phyloP scores from a whole-genome alignment of 495 filamentous ascomycete species.

The Penicillium nucicola region DNA sequence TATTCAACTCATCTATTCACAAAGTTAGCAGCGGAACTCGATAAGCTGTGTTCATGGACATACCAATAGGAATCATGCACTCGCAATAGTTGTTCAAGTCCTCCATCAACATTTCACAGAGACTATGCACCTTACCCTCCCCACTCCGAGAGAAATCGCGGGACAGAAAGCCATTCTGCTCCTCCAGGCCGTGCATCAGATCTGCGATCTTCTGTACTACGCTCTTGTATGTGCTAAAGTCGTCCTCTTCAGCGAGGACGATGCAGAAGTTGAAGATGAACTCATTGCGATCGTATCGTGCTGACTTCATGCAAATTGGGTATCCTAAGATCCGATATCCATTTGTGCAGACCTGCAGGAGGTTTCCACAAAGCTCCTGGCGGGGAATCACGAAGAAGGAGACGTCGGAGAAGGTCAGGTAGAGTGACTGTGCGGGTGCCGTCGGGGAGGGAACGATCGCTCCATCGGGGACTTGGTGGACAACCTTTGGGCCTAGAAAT shows the following conservation, averaged over 20 bases:
- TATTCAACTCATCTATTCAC: conserved; percentile 80
- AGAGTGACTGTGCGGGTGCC: conserved; percentile 53
- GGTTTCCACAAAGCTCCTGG: conserved; percentile 82
- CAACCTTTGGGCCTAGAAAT: conserved; percentile 64
- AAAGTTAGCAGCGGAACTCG: conserved; percentile 10
- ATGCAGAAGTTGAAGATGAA: conserved; percentile 98
- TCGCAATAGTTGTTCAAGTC: conserved; percentile 97
- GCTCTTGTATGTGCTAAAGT: conserved; percentile 68
- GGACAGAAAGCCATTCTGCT: conserved; percentile 72
- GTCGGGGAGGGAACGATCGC: conserved; percentile 65
- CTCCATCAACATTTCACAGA: conserved; percentile 90
- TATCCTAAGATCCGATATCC: conserved; percentile 82
- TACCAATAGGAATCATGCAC: conserved; percentile 94
- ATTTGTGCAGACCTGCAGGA: conserved; percentile 71
- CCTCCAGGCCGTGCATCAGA: conserved; percentile 83
- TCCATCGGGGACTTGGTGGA: conserved; percentile 57
- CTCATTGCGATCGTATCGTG: conserved; percentile 81
- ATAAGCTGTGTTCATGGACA: conserved; percentile 14
- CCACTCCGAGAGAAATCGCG: conserved; percentile 43
- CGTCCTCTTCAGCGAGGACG: conserved; percentile 70
- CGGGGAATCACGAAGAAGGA: conserved; percentile 90
- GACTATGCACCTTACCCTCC: conserved; percentile 66
- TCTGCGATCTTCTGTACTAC: conserved; percentile 82
- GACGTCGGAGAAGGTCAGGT: conserved; percentile 80
- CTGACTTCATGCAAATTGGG: conserved; percentile 78